These are phyloP conservation scores for Murraya paniculata DNA, from an alignment of 345 rosid genomes.

Conservation along the genomic window DNA sequence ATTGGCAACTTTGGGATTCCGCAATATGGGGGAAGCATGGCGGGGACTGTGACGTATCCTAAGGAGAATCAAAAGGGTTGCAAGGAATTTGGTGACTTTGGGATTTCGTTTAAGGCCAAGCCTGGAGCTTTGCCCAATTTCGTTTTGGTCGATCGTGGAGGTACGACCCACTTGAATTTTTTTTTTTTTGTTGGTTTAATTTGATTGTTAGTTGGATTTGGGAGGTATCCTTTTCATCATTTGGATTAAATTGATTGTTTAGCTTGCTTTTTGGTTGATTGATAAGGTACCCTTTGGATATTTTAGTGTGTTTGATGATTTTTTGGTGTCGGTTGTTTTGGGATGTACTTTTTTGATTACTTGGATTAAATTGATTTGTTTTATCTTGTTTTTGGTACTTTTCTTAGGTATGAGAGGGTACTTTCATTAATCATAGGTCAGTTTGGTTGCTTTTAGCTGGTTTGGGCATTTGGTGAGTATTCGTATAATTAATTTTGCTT, in stretches of 20 bases:
- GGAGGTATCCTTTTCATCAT: neutral
- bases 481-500: neutral
- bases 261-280: neutral
- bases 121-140: slow-evolving; percentile 88
- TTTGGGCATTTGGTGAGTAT: neutral
- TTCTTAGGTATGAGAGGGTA: neutral
- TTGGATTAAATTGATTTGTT: neutral
- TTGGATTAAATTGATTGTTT: slow-evolving; percentile 6
- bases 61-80: slow-evolving; percentile 78
- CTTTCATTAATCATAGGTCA: neutral
- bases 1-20: slow-evolving; percentile 99
- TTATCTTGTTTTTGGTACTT: neutral
- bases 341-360: neutral
- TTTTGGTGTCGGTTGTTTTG: neutral
- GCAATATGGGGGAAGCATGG: slow-evolving; percentile 99
- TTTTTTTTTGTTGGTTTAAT: too few relatives aligned
- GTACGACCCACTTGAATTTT: slow-evolving; percentile 25
- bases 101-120: slow-evolving; percentile 58
- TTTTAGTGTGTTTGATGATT: neutral
- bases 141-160: slow-evolving; percentile 93
- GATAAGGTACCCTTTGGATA: neutral
- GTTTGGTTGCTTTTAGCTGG: neutral
- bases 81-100: slow-evolving; percentile 54
- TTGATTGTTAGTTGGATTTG: neutral
- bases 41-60: slow-evolving; percentile 71